Percentiles rank a stretch among this genome's conserved stretches.
Evolutionary conservation across 257 asterid genomes (phyloP).

Genomic region (Scutellaria baicalensis): DNA sequence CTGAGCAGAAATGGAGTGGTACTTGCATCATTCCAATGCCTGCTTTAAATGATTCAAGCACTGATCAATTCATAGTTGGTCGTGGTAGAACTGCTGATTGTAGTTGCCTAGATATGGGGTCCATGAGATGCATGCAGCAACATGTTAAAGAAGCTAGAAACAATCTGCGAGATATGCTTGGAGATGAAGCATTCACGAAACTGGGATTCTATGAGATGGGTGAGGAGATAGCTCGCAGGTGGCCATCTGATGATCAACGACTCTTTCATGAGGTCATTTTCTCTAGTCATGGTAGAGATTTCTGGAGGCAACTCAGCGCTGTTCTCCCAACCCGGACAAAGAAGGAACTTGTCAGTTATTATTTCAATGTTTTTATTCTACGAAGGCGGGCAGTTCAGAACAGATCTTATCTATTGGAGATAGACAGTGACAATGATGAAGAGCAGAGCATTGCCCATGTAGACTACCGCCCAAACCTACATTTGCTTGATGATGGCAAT

Average conservation of each 20-base stretch:
- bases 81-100: constrained; percentile 36
- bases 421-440: constrained; percentile 76
- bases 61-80: constrained; percentile 22
- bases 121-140: constrained; percentile 56
- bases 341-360: constrained; percentile 62
- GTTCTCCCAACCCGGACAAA: constrained; percentile 47
- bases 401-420: constrained; percentile 35
- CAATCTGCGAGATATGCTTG: constrained; percentile 37
- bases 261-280: constrained; percentile 48
- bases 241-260: constrained; percentile 53
- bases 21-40: constrained; percentile 29
- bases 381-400: constrained; percentile 60
- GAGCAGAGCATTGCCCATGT: constrained; percentile 27
- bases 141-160: constrained; percentile 59
- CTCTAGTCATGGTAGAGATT: constrained; percentile 52
- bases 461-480: constrained; percentile 24
- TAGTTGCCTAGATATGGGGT: constrained; percentile 51
- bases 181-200: constrained; percentile 34
- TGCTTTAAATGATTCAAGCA: constrained; percentile 5
- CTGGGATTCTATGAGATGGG: constrained; percentile 67
- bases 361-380: constrained; percentile 70
- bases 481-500: constrained; percentile 37
- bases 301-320: constrained; percentile 48
- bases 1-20: constrained; percentile 29
- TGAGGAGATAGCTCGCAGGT: constrained; percentile 47